Percentiles rank a stretch among this genome's conserved stretches.
Evolutionary conservation across 352 stramenopile genomes (phyloP).

Genomic region (Phytophthora nicotianae): DNA sequence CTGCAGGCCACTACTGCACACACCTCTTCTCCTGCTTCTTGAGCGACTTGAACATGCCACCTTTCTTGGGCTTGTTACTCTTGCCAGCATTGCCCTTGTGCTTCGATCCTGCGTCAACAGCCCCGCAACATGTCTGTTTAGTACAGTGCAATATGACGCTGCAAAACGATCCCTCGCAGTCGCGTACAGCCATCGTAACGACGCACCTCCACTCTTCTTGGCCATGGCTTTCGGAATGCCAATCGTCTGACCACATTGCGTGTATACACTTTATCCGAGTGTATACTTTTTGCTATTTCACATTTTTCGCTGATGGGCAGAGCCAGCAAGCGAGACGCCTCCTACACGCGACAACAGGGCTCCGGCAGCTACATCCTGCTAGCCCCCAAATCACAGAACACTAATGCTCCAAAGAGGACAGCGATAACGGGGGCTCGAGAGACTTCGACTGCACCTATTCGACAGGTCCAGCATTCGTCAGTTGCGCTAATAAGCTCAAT

Average conservation of each 20-base stretch:
- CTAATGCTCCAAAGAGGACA: neutral
- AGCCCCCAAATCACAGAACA: neutral
- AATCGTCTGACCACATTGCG: conserved; percentile 7
- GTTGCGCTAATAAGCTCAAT: conserved; percentile 1
- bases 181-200: neutral
- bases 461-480: neutral
- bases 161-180: neutral
- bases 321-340: neutral
- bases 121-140: neutral
- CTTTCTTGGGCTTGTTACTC: conserved; percentile 69
- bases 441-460: neutral
- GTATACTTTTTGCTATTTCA: neutral
- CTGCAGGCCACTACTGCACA: conserved; percentile 7
- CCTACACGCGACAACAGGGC: neutral
- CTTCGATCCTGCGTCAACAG: conserved; percentile 18
- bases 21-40: conserved; percentile 70
- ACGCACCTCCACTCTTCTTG: conserved; percentile 46
- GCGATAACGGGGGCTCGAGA: neutral
- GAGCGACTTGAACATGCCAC: conserved; percentile 67
- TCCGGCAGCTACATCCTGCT: neutral
- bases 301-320: too few species aligned
- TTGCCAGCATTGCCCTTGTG: conserved; percentile 42
- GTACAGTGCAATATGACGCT: neutral
- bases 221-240: conserved; percentile 37
- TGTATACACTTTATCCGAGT: conserved; percentile 5